phyloP scores from a whole-genome alignment of 208 protist genomes.

The Leishmania tropica region DNA sequence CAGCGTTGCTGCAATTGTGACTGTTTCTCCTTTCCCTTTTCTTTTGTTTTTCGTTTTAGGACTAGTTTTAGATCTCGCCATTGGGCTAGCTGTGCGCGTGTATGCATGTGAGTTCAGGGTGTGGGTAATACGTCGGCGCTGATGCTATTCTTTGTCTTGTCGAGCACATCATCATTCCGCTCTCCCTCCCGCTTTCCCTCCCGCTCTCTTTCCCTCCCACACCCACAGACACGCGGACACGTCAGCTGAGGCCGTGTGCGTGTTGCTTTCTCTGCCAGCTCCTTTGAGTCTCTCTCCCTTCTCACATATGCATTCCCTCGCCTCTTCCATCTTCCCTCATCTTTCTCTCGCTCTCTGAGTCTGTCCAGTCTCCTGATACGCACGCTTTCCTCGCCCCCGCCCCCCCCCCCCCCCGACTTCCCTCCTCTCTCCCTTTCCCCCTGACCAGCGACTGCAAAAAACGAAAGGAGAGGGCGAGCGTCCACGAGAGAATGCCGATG shows the following conservation, averaged over 20 bases:
- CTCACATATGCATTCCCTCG: background rate
- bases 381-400: background rate
- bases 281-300: background rate
- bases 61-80: conserved; percentile 1
- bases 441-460: background rate
- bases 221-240: background rate
- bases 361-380: background rate
- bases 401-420: background rate
- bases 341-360: background rate
- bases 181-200: background rate
- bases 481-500: background rate
- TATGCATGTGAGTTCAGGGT: background rate
- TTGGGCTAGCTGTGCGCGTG: background rate
- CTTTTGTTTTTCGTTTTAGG: background rate
- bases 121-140: background rate
- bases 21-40: background rate
- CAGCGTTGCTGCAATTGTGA: background rate
- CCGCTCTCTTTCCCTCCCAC: too few species aligned
- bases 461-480: background rate
- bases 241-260: background rate
- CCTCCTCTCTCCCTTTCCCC: background rate
- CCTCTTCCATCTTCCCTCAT: background rate
- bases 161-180: background rate
- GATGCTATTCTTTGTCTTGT: background rate
- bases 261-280: background rate